Conservation (phyloP, 1,139 yeast genomes). For the Pneumocystis sp. region DNA sequence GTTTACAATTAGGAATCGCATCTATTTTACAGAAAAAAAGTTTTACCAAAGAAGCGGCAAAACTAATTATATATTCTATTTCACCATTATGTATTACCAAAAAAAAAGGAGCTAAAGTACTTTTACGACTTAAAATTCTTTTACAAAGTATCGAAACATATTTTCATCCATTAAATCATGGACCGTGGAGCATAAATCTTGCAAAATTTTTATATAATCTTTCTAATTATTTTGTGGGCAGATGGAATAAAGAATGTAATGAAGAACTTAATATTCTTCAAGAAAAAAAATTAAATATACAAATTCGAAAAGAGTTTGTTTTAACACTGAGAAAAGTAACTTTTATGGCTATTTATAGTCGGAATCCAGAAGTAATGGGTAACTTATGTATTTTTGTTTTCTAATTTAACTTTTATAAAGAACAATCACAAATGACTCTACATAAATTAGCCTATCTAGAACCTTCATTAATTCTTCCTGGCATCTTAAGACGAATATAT, state of each 20-base stretch:
- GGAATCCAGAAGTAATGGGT: slow-evolving; percentile 40
- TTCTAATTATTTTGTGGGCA: slow-evolving; percentile 21
- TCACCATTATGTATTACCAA: slow-evolving; percentile 9
- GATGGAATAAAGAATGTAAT: slow-evolving; percentile 26
- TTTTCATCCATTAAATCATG: slow-evolving; percentile 81
- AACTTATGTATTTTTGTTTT: background rate
- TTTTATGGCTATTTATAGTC: slow-evolving; percentile 66
- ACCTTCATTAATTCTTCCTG: slow-evolving; percentile 49
- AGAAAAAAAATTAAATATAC: slow-evolving; percentile 33
- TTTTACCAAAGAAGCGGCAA: slow-evolving; percentile 12
- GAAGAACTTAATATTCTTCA: slow-evolving; percentile 26
- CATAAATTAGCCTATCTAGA: slow-evolving; percentile 50
- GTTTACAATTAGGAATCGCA: slow-evolving; percentile 4
- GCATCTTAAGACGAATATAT: slow-evolving; percentile 58
- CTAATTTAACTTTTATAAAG: background rate
- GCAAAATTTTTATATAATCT: slow-evolving; percentile 41
- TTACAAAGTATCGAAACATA: slow-evolving; percentile 66
- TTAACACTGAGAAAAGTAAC: slow-evolving; percentile 43
- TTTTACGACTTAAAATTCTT: slow-evolving; percentile 40
- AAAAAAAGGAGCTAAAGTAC: slow-evolving; percentile 37
- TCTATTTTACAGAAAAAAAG: slow-evolving; percentile 19
- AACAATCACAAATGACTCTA: slow-evolving; percentile 37
- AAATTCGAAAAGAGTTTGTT: slow-evolving; percentile 39
- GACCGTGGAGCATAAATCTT: slow-evolving; percentile 67
- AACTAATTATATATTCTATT: slow-evolving; percentile 12